Evolutionary conservation across 2,329 filamentous ascomycete species (phyloP).

Genomic region (Beauveria sp.): DNA sequence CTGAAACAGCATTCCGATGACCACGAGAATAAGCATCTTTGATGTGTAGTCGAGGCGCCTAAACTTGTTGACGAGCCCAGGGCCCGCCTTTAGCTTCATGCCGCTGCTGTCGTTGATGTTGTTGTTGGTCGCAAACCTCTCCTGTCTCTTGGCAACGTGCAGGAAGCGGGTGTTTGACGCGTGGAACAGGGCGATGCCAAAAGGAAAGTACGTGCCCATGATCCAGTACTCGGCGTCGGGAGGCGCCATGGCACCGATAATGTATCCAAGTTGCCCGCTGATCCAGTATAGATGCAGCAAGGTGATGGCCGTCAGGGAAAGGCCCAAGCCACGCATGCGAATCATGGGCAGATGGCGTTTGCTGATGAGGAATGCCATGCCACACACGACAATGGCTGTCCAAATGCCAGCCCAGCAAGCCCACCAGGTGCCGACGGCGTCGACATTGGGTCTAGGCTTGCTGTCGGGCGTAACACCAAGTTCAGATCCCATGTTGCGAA

Average conservation of each 20-base stretch:
- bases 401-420: slow-evolving; percentile 24
- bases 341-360: slow-evolving; percentile 30
- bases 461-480: slow-evolving; percentile 18
- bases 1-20: slow-evolving; percentile 49
- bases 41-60: slow-evolving; percentile 32
- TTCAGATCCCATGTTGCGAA: slow-evolving; percentile 19
- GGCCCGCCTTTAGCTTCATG: slow-evolving; percentile 14
- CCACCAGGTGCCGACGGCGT: slow-evolving; percentile 28
- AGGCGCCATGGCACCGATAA: slow-evolving; percentile 31
- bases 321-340: slow-evolving; percentile 30
- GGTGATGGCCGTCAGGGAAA: slow-evolving; percentile 32
- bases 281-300: slow-evolving; percentile 36
- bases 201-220: slow-evolving; percentile 57
- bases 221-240: slow-evolving; percentile 53
- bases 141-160: slow-evolving; percentile 46
- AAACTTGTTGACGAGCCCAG: slow-evolving; percentile 23
- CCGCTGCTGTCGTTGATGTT: not conserved
- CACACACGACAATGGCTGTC: slow-evolving; percentile 27
- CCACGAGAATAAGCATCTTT: slow-evolving; percentile 41
- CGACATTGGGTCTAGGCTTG: slow-evolving; percentile 15
- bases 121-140: slow-evolving; percentile 17
- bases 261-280: slow-evolving; percentile 30
- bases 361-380: slow-evolving; percentile 31
- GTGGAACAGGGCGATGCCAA: slow-evolving; percentile 59
- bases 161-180: slow-evolving; percentile 54